Conservation (phyloP, 208 protist species). For the Strigomonas galati region DNA sequence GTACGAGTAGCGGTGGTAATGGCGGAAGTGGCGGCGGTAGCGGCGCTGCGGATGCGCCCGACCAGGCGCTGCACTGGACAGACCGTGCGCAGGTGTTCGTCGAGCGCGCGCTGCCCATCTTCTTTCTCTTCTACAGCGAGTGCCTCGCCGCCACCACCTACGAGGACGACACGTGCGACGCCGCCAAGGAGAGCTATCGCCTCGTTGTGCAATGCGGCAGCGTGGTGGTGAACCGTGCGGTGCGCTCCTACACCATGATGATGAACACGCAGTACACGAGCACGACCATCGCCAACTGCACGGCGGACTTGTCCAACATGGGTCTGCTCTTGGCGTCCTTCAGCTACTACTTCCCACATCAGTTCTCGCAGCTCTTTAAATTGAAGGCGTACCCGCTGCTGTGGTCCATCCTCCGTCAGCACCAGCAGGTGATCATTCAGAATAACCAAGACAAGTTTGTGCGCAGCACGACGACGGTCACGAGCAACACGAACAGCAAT, state of each 20-base stretch:
- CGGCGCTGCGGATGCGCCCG: too few species aligned
- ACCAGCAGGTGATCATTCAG: background rate
- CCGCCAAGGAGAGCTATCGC: background rate
- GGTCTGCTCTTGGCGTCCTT: background rate
- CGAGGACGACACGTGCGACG: too few species aligned
- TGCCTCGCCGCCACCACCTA: background rate
- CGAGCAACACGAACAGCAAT: background rate
- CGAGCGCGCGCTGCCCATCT: background rate
- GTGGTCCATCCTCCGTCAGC: background rate
- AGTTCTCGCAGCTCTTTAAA: background rate
- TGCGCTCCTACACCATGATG: background rate
- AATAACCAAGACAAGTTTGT: background rate
- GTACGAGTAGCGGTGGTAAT: background rate
- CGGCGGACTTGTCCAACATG: background rate
- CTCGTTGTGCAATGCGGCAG: background rate
- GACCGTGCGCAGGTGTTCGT: background rate
- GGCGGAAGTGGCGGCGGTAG: too few species aligned
- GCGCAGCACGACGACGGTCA: background rate
- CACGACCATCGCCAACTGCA: background rate
- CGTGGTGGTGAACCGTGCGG: background rate
- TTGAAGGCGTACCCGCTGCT: background rate
- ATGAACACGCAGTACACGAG: background rate
- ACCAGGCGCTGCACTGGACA: background rate
- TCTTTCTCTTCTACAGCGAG: background rate
- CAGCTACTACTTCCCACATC: background rate